Conservation (phyloP, 345 rosid genomes). For the Sisymbrium irio region DNA sequence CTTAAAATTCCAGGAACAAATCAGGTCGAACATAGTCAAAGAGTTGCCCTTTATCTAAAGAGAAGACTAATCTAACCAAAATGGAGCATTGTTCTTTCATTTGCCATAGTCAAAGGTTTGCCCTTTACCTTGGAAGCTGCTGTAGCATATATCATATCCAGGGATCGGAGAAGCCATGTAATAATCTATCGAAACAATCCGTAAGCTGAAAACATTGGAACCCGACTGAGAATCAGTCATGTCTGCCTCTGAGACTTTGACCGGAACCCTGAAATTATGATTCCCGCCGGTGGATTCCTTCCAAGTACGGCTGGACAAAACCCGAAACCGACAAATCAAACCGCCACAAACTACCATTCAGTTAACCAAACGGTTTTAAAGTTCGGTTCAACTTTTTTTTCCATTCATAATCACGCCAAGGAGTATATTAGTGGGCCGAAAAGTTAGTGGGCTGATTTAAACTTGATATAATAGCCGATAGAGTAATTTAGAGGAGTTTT, state of each 20-base stretch:
- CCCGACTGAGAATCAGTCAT: constrained; percentile 53
- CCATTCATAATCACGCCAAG: too few species aligned
- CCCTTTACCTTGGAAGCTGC: constrained; percentile 89
- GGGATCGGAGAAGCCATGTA: constrained; percentile 87
- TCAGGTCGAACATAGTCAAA: not conserved
- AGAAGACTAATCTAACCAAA: not conserved
- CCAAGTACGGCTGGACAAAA: not conserved
- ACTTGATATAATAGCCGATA: too few species aligned
- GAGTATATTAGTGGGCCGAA: not conserved
- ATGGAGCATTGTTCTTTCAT: not conserved
- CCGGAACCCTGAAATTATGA: not conserved
- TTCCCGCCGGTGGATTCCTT: not conserved
- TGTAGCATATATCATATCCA: constrained; percentile 64
- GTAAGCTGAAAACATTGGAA: constrained; percentile 62
- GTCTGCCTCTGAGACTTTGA: not conserved
- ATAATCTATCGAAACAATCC: constrained; percentile 80
- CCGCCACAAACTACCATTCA: not conserved
- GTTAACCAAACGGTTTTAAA: not conserved
- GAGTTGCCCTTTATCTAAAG: not conserved
- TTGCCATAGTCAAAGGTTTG: too few species aligned
- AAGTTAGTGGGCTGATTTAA: not conserved
- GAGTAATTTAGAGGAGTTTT: too few species aligned
- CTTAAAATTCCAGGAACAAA: constrained; percentile 37
- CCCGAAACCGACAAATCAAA: not conserved
- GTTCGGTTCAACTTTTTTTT: not conserved